Conservation (phyloP, 495 filamentous ascomycete genomes). For the Aspergillus olivimuriae region DNA sequence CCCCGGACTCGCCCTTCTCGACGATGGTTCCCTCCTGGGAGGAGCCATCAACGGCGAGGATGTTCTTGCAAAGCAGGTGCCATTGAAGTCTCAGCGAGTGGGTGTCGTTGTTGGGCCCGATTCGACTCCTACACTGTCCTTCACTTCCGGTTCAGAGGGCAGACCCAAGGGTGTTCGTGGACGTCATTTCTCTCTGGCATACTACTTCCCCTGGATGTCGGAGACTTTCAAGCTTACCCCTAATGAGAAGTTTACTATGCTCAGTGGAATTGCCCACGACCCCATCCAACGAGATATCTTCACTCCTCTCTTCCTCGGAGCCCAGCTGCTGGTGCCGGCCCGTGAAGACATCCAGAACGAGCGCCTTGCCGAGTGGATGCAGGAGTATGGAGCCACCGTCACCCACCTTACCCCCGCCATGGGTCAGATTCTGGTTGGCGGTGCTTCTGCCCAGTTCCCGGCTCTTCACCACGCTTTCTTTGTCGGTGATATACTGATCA, state of each 20-base stretch:
- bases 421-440: conserved; percentile 92
- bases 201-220: conserved; percentile 93
- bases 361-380: conserved; percentile 88
- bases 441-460: conserved; percentile 70
- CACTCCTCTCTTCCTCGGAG: conserved; percentile 84
- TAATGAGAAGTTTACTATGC: conserved; percentile 76
- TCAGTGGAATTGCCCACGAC: conserved; percentile 80
- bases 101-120: conserved; percentile 86
- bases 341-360: conserved; percentile 86
- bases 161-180: conserved; percentile 82
- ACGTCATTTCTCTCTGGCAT: conserved; percentile 78
- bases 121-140: conserved; percentile 72
- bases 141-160: conserved; percentile 84
- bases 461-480: conserved; percentile 80
- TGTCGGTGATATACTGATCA: conserved; percentile 88
- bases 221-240: conserved; percentile 67
- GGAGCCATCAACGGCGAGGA: conserved; percentile 61
- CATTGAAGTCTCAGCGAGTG: conserved; percentile 50
- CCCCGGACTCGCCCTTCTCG: conserved; percentile 64
- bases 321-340: conserved; percentile 72
- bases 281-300: conserved; percentile 92
- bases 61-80: conserved; percentile 49
- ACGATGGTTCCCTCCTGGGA: conserved; percentile 69
- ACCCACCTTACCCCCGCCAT: conserved; percentile 91
- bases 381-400: conserved; percentile 67